Evolutionary conservation across 495 filamentous ascomycete species (phyloP).

Genomic region (Immersiella caudata): DNA sequence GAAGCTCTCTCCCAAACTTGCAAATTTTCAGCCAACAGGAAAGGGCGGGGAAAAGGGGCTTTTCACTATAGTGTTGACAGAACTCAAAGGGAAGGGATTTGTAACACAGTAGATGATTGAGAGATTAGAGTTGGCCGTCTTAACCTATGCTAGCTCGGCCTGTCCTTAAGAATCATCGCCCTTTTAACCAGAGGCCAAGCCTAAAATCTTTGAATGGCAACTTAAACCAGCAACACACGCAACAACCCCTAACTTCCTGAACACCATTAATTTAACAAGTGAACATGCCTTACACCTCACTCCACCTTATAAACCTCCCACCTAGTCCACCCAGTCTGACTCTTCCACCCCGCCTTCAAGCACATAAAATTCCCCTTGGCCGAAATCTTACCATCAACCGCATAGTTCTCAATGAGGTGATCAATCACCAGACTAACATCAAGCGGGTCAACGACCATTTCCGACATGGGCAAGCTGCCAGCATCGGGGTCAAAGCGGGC

Average conservation of each 20-base stretch:
- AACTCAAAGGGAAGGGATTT: too few relatives aligned
- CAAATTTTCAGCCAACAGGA: too few relatives aligned
- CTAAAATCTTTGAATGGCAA: too few relatives aligned
- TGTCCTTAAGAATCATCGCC: too few relatives aligned
- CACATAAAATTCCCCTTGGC: neutral
- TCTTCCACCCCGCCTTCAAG: neutral
- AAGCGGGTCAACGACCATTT: neutral
- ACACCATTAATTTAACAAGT: too few relatives aligned
- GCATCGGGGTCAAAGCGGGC: neutral
- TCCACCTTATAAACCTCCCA: neutral
- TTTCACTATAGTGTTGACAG: too few relatives aligned
- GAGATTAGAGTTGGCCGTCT: too few relatives aligned
- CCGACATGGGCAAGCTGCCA: neutral
- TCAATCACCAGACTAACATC: neutral
- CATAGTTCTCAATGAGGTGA: neutral
- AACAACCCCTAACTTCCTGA: neutral
- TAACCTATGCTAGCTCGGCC: too few relatives aligned
- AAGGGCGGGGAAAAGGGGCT: too few relatives aligned
- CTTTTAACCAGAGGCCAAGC: too few relatives aligned
- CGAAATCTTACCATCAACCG: neutral
- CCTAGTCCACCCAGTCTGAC: neutral
- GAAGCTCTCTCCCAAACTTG: too few relatives aligned
- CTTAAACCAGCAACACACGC: neutral
- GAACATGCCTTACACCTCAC: neutral
- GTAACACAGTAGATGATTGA: too few relatives aligned